These are phyloP conservation scores for Syzygium malaccense DNA, from an alignment of 441 rosid species.

Conservation along the genomic window DNA sequence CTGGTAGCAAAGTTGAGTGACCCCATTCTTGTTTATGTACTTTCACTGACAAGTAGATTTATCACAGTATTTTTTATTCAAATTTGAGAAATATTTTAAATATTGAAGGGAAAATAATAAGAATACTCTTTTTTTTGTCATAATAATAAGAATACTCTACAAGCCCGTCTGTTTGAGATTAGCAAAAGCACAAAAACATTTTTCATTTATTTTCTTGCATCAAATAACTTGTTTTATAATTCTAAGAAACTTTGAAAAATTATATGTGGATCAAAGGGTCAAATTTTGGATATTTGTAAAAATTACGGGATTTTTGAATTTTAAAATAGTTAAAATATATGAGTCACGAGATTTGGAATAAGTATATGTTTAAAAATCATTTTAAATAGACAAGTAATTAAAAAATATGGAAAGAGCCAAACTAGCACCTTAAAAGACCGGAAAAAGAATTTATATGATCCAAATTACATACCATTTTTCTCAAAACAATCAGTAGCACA, in stretches of 20 bases:
- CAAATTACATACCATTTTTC: too few relatives aligned
- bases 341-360: background rate
- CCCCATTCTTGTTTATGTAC: background rate
- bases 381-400: background rate
- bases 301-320: background rate
- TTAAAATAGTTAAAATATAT: background rate
- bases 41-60: background rate
- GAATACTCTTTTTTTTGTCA: too few relatives aligned
- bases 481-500: fast-evolving
- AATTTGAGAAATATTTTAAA: background rate
- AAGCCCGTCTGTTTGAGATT: background rate
- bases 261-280: background rate
- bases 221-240: background rate
- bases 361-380: background rate
- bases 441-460: background rate
- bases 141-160: background rate
- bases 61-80: background rate
- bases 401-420: background rate
- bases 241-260: background rate
- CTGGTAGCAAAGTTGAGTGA: background rate
- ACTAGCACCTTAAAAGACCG: background rate
- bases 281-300: background rate
- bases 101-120: background rate
- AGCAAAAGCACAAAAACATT: background rate
- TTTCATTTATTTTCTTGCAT: background rate